Evolutionary conservation across 371 early-diverging fungal species (phyloP).

Genomic region (Mortierella sp.): DNA sequence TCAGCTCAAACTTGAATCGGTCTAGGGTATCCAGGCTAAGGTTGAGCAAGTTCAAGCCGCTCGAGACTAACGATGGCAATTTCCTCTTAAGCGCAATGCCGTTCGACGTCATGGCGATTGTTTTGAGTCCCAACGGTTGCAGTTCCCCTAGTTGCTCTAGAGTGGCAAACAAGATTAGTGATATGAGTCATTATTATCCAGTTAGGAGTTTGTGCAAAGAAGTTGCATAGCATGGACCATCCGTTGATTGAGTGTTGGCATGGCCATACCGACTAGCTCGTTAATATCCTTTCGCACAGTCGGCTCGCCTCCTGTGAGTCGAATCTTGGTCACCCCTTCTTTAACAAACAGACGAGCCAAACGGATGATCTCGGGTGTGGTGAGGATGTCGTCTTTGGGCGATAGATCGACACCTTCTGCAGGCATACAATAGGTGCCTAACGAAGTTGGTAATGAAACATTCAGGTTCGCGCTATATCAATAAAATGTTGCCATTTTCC

Average conservation of each 20-base stretch:
- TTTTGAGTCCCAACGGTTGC: conserved; percentile 76
- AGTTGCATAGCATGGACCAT: too few species aligned
- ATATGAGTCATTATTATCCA: conserved; percentile 17
- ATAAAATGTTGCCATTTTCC: not conserved
- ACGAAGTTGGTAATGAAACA: not conserved
- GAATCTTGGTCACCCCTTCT: conserved; percentile 92
- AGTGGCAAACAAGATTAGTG: too few species aligned
- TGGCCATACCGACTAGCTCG: conserved; percentile 76
- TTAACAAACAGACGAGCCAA: conserved; percentile 87
- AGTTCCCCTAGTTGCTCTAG: conserved; percentile 77
- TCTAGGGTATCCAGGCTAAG: conserved; percentile 93
- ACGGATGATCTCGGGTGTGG: conserved; percentile 83
- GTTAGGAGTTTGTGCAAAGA: not conserved
- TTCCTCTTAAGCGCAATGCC: conserved; percentile 92
- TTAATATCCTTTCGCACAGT: conserved; percentile 93
- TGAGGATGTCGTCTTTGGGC: conserved; percentile 76
- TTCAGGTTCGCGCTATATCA: not conserved
- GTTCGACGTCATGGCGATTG: conserved; percentile 94
- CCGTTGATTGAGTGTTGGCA: too few species aligned
- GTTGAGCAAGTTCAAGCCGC: conserved; percentile 90
- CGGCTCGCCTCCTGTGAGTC: conserved; percentile 96
- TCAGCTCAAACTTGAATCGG: conserved; percentile 86
- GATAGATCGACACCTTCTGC: conserved; percentile 89
- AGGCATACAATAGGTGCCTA: conserved; percentile 97
- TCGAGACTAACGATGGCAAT: conserved; percentile 72